phyloP scores from a whole-genome alignment of 2,329 filamentous ascomycete genomes.

The Fusarium sterilihyphosum region DNA sequence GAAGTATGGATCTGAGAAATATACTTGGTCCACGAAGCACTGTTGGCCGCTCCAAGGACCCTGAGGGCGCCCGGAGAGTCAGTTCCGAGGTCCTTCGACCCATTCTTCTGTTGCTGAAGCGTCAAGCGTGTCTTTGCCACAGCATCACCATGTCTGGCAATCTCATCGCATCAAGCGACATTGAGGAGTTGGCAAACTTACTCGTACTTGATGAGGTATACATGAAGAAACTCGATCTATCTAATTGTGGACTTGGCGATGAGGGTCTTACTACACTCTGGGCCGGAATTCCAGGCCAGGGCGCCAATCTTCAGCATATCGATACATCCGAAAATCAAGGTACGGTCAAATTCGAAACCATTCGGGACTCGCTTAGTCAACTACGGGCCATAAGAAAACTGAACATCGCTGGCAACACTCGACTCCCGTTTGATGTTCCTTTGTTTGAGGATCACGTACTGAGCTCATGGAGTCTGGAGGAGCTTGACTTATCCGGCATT shows the following conservation, averaged over 20 bases:
- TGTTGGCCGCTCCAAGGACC: constrained; percentile 32
- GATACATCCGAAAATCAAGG: constrained; percentile 65
- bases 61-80: constrained; percentile 38
- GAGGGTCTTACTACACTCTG: constrained; percentile 59
- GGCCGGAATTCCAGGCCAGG: constrained; percentile 57
- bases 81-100: constrained; percentile 58
- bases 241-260: constrained; percentile 62
- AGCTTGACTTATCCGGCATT: constrained; percentile 65
- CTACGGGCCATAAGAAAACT: constrained; percentile 58
- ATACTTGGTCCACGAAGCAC: constrained; percentile 46
- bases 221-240: constrained; percentile 60
- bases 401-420: constrained; percentile 62
- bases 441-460: constrained; percentile 59
- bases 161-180: constrained; percentile 55
- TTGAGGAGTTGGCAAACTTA: constrained; percentile 55
- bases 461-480: constrained; percentile 58
- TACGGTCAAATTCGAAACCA: constrained; percentile 58
- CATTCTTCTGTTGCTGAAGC: constrained; percentile 60
- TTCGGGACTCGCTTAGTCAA: constrained; percentile 56
- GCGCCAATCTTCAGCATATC: constrained; percentile 57
- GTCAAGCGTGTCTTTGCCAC: constrained; percentile 59
- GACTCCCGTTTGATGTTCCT: constrained; percentile 55
- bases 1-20: constrained; percentile 64
- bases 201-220: constrained; percentile 49
- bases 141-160: constrained; percentile 63